Percentiles rank a stretch among this genome's conserved stretches.
phyloP scores from a whole-genome alignment of 495 filamentous ascomycete species.

The Hypoxylon subgilvum region DNA sequence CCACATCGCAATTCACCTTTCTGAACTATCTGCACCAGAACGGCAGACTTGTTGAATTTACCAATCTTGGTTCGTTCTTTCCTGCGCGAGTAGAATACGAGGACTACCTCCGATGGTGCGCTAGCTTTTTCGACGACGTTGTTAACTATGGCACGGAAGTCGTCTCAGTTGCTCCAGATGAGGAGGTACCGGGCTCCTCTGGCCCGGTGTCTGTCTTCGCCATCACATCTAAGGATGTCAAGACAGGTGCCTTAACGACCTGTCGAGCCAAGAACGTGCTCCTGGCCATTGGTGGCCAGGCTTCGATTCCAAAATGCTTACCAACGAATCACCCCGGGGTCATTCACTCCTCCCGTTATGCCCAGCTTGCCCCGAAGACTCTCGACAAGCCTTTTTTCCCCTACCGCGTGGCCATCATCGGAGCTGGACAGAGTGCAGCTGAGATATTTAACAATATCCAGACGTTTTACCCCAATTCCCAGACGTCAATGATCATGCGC shows the following conservation, averaged over 20 bases:
- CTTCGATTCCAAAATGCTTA: conserved; percentile 74
- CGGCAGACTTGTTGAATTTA: conserved; percentile 81
- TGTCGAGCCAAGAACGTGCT: conserved; percentile 77
- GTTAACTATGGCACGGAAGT: conserved; percentile 83
- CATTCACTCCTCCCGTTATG: conserved; percentile 90
- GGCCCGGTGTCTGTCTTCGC: conserved; percentile 56
- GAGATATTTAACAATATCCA: conserved; percentile 94
- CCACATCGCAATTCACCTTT: conserved; percentile 91
- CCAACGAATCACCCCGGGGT: conserved; percentile 67
- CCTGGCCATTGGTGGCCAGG: conserved; percentile 81
- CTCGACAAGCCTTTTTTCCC: conserved; percentile 61
- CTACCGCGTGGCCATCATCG: conserved; percentile 81
- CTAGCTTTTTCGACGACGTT: conserved; percentile 75
- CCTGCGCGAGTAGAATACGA: conserved; percentile 89
- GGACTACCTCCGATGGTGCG: conserved; percentile 94
- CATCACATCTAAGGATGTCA: conserved; percentile 49
- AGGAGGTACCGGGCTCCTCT: conserved; percentile 42
- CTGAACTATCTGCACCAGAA: conserved; percentile 88
- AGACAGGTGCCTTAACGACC: conserved; percentile 43
- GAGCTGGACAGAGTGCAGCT: conserved; percentile 89
- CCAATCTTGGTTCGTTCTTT: conserved; percentile 86
- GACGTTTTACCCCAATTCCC: conserved; percentile 78
- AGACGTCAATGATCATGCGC: conserved; percentile 76
- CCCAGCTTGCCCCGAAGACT: conserved; percentile 63
- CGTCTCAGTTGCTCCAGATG: conserved; percentile 59